Conservation (phyloP, 139 green algal species). For the Mesotaenium endlicherianum region DNA sequence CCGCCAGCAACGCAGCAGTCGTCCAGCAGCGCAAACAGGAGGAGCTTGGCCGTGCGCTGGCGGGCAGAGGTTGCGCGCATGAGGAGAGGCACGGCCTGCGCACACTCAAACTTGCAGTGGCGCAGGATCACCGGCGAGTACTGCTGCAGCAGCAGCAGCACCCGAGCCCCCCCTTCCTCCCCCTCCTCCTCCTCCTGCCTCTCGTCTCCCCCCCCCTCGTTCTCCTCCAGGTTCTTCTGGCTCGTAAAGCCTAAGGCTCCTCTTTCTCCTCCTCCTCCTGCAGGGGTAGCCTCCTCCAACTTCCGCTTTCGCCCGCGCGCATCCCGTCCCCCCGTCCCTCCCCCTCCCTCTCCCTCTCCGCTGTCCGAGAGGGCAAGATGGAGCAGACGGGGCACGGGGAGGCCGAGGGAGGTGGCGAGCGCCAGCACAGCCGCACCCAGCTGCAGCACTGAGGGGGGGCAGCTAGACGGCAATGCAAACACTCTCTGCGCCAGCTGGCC, state of each 20-base stretch:
- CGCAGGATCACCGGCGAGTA: too few relatives aligned
- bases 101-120: too few relatives aligned
- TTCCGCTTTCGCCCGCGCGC: neutral
- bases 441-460: neutral
- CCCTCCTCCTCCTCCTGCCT: neutral
- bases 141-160: too few relatives aligned
- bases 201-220: neutral
- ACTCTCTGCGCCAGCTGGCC: neutral
- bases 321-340: neutral
- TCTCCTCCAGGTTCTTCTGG: neutral
- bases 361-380: neutral
- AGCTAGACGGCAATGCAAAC: neutral
- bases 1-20: too few relatives aligned
- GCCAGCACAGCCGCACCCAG: neutral
- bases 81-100: too few relatives aligned
- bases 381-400: neutral
- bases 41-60: too few relatives aligned
- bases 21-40: constrained; percentile 10
- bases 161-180: neutral
- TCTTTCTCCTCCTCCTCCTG: constrained; percentile 11
- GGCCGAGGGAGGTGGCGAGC: neutral
- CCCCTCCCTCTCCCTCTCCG: too few relatives aligned
- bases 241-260: too few relatives aligned
- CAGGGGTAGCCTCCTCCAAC: neutral
- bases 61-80: too few relatives aligned